Evolutionary conservation across 179 eudicot species (phyloP).

Genomic region (Amaranthus tricolor): DNA sequence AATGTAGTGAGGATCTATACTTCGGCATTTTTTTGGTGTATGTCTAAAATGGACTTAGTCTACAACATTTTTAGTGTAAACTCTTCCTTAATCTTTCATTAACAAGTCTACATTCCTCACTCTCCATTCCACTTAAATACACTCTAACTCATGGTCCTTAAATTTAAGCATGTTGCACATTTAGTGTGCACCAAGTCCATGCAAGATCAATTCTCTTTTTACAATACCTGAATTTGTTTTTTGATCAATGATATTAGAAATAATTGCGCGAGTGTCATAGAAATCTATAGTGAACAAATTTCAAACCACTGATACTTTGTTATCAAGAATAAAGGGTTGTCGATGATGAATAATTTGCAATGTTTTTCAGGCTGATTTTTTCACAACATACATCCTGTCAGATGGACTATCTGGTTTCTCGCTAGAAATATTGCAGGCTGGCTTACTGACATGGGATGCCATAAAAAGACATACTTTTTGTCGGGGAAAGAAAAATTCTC

Average conservation of each 20-base stretch:
- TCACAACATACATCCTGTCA: constrained; percentile 86
- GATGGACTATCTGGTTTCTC: constrained; percentile 90
- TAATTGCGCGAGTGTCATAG: not conserved
- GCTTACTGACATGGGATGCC: constrained; percentile 63
- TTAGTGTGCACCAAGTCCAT: too few species aligned
- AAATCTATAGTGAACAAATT: not conserved
- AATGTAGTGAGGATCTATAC: too few species aligned
- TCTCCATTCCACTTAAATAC: too few species aligned
- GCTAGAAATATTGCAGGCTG: constrained; percentile 82
- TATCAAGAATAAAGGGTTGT: not conserved
- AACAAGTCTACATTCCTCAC: too few species aligned
- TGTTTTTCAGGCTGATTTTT: constrained; percentile 79
- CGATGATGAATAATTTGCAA: not conserved
- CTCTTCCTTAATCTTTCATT: too few species aligned
- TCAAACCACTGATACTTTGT: not conserved
- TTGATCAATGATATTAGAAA: not conserved
- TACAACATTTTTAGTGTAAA: too few species aligned
- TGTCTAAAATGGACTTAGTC: too few species aligned
- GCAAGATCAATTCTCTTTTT: not conserved
- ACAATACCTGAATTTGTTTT: too few species aligned
- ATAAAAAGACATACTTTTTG: constrained; percentile 50
- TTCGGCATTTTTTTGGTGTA: too few species aligned
- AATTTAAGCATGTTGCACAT: too few species aligned
- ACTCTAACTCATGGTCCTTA: too few species aligned
- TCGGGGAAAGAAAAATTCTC: constrained; percentile 58